These are phyloP conservation scores for Fomitopsis betulina DNA, from an alignment of 1,284 basidiomycete species.

Conservation along the genomic window DNA sequence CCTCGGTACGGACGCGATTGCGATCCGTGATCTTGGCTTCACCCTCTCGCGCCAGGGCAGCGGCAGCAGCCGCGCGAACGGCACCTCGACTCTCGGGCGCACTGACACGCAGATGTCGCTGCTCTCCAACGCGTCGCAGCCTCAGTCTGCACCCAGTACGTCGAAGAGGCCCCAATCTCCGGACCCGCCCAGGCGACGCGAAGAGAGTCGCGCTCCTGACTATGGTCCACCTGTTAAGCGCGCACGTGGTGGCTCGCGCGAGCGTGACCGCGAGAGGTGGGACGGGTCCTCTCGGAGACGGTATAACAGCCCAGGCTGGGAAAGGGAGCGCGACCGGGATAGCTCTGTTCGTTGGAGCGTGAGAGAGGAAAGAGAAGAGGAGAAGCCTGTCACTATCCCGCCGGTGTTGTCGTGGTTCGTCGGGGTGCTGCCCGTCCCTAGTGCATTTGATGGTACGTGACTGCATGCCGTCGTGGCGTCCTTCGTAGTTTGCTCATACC, in stretches of 20 bases:
- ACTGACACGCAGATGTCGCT: slow-evolving; percentile 46
- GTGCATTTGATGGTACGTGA: slow-evolving; percentile 73
- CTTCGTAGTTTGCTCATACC: slow-evolving; percentile 7
- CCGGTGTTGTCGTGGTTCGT: slow-evolving; percentile 78
- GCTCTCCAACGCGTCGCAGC: slow-evolving; percentile 19
- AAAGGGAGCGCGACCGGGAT: slow-evolving; percentile 38
- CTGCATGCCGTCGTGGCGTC: slow-evolving; percentile 5
- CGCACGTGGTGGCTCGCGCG: slow-evolving; percentile 42
- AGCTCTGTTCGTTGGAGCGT: slow-evolving; percentile 35
- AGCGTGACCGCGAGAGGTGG: slow-evolving; percentile 46
- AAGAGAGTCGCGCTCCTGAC: slow-evolving; percentile 33
- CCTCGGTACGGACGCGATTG: slow-evolving; percentile 84
- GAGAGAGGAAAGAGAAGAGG: slow-evolving; percentile 49
- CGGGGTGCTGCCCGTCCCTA: slow-evolving; percentile 65
- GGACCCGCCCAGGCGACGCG: slow-evolving; percentile 39
- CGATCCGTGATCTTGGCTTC: slow-evolving; percentile 83
- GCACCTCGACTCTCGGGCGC: slow-evolving; percentile 34
- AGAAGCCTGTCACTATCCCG: slow-evolving; percentile 55
- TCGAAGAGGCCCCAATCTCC: slow-evolving; percentile 48
- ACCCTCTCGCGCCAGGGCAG: slow-evolving; percentile 37
- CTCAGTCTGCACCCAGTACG: slow-evolving; percentile 10
- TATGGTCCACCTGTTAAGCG: slow-evolving; percentile 52
- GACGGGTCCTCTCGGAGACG: slow-evolving; percentile 42
- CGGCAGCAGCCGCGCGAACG: slow-evolving; percentile 15
- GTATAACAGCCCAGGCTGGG: slow-evolving; percentile 44